A percentile compares a stretch with the other conserved stretches of the same genome.
phyloP scores from a whole-genome alignment of 148 eudicot species.

The Silene conica region DNA sequence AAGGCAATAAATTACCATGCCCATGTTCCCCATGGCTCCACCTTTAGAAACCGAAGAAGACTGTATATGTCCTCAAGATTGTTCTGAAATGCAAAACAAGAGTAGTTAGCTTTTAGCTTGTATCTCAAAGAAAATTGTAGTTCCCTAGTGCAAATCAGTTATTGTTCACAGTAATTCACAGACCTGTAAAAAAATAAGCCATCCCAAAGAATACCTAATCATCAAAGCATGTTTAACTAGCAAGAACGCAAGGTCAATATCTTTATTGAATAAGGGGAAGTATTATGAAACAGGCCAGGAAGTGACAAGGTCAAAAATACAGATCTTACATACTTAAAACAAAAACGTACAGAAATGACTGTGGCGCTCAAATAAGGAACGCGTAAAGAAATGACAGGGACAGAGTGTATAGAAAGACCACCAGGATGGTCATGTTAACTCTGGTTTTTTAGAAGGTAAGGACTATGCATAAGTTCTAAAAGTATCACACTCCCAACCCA shows the following conservation, averaged over 20 bases:
- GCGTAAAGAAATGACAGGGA: not conserved
- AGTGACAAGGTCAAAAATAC: too few species aligned
- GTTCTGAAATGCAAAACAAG: slow-evolving; percentile 51
- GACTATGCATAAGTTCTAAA: not conserved
- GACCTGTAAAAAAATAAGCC: not conserved
- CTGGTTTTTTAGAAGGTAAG: not conserved
- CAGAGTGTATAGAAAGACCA: not conserved
- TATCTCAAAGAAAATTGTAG: not conserved
- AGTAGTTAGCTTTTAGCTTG: slow-evolving; percentile 17
- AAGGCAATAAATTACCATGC: slow-evolving; percentile 62
- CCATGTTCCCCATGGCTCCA: slow-evolving; percentile 99
- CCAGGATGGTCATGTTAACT: not conserved
- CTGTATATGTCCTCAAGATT: slow-evolving; percentile 90
- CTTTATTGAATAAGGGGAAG: too few species aligned
- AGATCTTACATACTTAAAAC: too few species aligned
- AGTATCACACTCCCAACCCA: not conserved
- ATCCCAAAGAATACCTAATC: not conserved
- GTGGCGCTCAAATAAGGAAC: too few species aligned
- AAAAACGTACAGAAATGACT: too few species aligned
- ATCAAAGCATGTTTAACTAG: not conserved
- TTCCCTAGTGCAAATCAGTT: not conserved
- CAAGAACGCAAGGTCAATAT: too few species aligned
- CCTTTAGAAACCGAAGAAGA: slow-evolving; percentile 86
- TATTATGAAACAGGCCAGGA: too few species aligned
- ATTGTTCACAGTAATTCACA: not conserved